Base-by-base conservation (phyloP, 805 yeast species). In the Lipomyces mesembrius region DNA sequence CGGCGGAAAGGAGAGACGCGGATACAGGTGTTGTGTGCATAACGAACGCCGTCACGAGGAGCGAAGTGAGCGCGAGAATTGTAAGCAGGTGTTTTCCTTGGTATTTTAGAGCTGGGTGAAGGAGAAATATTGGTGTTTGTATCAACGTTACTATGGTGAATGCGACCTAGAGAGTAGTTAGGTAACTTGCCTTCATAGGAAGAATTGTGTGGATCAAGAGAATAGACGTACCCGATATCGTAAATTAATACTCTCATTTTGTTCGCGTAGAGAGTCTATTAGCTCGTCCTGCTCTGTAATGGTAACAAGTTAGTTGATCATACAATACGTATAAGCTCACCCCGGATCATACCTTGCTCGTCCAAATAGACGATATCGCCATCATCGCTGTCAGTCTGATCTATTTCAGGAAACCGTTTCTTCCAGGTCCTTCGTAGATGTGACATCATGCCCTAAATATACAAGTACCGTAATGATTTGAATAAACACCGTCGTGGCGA, bases 241-340 rank as follows among this genome's bases (percentile, higher is more conserved):
- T 14, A 20, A 8, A 55, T 68, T 68, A 4, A 67, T 60, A 7
- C 29, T 46, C 20, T 68, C 71, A 39, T 63, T 68, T 32, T 68
- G 70, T 27, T n/a, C 43, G 17, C 62, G 61, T 8, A 68, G 63
- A 2, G 62, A 55, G 7, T 61, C 37, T 14, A 68, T 68, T 56
- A 68, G 32, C 32, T 68, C 65, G 2, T 68, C 71, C 59, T 68
- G 71, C 49, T 68, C 71, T 68, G 43, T 37, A 37, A 37, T 20
- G 20, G 2, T 46, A 29, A 22, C 53, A 57, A 20, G 68, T 43
- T 34, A 17, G 25, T 43, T 43, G 8, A 43, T n/a, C 22, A 43
- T 43, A 8, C 9, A 17, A 8, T 43, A 1, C 20, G 9, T n/a
- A 17, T 17, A 2, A 17, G 22, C 6, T 43, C 22, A 17, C 11